A percentile compares a stretch with the other conserved stretches of the same genome.
These are phyloP conservation scores for Taiwanofungus camphoratus DNA, from an alignment of 1,284 basidiomycete species.

Conservation along the genomic window DNA sequence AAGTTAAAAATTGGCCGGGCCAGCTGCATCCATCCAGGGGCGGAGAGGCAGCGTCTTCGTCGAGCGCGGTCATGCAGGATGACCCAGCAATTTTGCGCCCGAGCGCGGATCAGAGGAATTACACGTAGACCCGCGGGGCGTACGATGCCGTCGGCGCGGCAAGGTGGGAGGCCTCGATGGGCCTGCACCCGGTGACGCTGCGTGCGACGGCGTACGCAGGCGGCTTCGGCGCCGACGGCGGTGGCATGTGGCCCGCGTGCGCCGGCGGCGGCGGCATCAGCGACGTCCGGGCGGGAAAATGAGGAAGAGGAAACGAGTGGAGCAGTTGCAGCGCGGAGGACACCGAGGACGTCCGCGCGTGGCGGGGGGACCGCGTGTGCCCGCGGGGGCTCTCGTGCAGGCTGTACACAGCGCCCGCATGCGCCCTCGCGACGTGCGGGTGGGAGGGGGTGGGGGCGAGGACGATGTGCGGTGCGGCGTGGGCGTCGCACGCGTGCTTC, in stretches of 20 bases:
- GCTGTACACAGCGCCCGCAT: conserved; percentile 3
- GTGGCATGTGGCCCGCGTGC: neutral
- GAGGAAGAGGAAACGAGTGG: conserved; percentile 27
- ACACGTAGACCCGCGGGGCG: conserved; percentile 5
- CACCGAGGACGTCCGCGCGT: conserved; percentile 8
- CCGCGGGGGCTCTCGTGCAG: conserved; percentile 5
- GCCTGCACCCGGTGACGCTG: conserved; percentile 1
- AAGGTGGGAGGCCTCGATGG: neutral
- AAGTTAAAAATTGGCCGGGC: no score
- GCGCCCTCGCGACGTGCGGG: conserved; percentile 6
- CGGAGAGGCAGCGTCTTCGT: no score
- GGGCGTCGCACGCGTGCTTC: conserved; percentile 13
- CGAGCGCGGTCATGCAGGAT: no score
- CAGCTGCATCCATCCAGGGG: no score
- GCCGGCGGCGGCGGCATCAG: neutral
- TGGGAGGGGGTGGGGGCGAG: conserved; percentile 11
- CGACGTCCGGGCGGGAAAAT: conserved; percentile 24
- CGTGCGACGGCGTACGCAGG: neutral
- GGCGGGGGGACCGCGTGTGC: conserved; percentile 9
- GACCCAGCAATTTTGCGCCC: no score
- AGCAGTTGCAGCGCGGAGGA: conserved; percentile 24
- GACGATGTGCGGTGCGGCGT: conserved; percentile 10
- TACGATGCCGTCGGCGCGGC: conserved; percentile 1
- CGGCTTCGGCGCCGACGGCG: neutral
- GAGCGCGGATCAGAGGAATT: no score